Percentiles rank a stretch among this genome's conserved stretches.
Conservation (phyloP, 306 rosid species). For the Betula pendula region DNA sequence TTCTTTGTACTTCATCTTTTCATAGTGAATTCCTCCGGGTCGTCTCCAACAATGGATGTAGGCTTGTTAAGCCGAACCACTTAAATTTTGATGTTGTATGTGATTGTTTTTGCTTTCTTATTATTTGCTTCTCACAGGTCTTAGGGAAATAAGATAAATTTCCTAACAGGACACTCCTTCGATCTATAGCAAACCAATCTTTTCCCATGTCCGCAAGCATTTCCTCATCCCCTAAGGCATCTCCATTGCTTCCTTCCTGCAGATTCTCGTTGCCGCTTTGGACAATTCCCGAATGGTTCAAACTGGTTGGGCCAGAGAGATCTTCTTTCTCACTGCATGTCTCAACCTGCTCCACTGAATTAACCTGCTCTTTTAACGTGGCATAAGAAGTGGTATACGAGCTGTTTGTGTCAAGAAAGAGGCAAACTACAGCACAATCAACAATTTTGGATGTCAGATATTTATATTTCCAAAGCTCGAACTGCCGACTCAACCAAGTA, state of each 20-base stretch:
- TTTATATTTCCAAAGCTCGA: slow-evolving; percentile 74
- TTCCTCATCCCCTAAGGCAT: slow-evolving; percentile 40
- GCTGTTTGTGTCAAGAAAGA: slow-evolving; percentile 63
- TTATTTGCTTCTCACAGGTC: too few relatives aligned
- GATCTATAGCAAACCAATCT: slow-evolving; percentile 96
- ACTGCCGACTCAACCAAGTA: slow-evolving; percentile 84
- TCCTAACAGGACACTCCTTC: too few relatives aligned
- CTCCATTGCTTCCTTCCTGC: slow-evolving; percentile 41
- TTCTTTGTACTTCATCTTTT: too few relatives aligned
- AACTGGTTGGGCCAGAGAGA: slow-evolving; percentile 29
- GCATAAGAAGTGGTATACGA: slow-evolving; percentile 49
- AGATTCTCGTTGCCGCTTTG: slow-evolving; percentile 39
- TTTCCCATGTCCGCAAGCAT: slow-evolving; percentile 44
- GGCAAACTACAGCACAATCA: slow-evolving; percentile 95
- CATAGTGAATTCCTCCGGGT: too few relatives aligned
- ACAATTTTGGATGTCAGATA: slow-evolving; percentile 95
- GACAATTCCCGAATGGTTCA: slow-evolving; percentile 49
- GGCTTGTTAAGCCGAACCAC: too few relatives aligned
- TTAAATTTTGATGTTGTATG: too few relatives aligned
- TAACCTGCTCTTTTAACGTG: slow-evolving; percentile 45
- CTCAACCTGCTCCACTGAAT: slow-evolving; percentile 35
- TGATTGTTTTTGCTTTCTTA: too few relatives aligned
- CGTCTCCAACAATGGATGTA: too few relatives aligned
- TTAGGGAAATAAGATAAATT: too few relatives aligned
- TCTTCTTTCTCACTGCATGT: slow-evolving; percentile 28